phyloP scores from a whole-genome alignment of 345 rosid species.

The Euclidium syriacum region DNA sequence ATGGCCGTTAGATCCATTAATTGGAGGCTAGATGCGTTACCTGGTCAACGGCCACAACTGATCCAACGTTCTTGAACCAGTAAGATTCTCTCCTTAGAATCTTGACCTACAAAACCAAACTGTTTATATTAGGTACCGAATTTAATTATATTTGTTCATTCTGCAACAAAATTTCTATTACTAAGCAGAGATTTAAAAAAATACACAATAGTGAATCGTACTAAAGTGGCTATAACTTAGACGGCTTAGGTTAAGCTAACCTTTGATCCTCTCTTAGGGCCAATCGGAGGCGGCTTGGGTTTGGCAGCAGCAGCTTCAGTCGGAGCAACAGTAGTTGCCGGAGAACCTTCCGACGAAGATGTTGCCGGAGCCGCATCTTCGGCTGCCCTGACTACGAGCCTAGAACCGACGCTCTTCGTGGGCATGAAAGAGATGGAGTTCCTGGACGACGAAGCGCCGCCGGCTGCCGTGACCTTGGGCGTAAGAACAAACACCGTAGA shows the following conservation, averaged over 20 bases:
- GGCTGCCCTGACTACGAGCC: slow-evolving; percentile 60
- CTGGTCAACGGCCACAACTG: slow-evolving; percentile 93
- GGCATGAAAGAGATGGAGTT: slow-evolving; percentile 46
- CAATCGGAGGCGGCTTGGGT: slow-evolving; percentile 75
- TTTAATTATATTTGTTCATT: too few species aligned
- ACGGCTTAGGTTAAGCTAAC: slow-evolving; percentile 32
- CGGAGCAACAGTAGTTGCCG: slow-evolving; percentile 34
- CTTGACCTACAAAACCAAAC: slow-evolving; percentile 55
- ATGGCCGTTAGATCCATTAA: background rate
- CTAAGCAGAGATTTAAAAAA: too few species aligned
- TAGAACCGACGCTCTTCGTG: slow-evolving; percentile 29
- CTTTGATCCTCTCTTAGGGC: slow-evolving; percentile 96
- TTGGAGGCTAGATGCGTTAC: slow-evolving; percentile 20
- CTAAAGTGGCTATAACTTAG: background rate
- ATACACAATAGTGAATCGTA: too few species aligned
- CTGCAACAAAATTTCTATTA: too few species aligned
- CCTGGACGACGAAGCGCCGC: slow-evolving; percentile 36
- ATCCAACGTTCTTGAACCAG: slow-evolving; percentile 83
- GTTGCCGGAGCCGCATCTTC: slow-evolving; percentile 49
- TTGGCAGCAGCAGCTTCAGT: slow-evolving; percentile 42
- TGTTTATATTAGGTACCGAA: background rate
- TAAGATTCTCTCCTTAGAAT: slow-evolving; percentile 89
- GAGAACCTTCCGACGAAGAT: slow-evolving; percentile 32
- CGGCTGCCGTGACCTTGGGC: slow-evolving; percentile 35
- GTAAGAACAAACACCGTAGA: slow-evolving; percentile 53